Conservation (phyloP, 169 alveolate genomes). For the Plasmodium yoelii region DNA sequence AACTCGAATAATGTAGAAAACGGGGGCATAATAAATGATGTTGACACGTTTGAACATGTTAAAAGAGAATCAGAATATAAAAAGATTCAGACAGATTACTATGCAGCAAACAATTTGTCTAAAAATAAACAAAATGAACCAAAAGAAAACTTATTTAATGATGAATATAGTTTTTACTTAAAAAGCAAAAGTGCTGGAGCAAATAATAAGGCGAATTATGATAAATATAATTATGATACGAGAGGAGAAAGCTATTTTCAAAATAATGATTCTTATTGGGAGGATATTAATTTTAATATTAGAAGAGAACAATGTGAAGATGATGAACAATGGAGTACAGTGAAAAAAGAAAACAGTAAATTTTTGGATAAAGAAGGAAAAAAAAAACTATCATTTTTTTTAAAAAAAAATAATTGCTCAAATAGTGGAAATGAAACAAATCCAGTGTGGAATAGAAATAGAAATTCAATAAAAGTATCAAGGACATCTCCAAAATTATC, state of each 20-base stretch:
- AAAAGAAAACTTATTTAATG: background rate
- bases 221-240: background rate
- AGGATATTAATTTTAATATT: background rate
- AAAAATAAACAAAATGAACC: constrained; percentile 15
- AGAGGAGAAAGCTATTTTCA: constrained; percentile 11
- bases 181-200: constrained; percentile 12
- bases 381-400: background rate
- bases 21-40: background rate
- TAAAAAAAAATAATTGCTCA: background rate
- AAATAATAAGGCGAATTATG: constrained; percentile 7
- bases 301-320: background rate
- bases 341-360: background rate
- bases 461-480: background rate
- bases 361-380: constrained; percentile 6
- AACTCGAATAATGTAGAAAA: background rate
- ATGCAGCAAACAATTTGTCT: background rate
- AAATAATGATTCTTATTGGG: constrained; percentile 10
- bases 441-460: constrained; percentile 39
- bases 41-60: background rate
- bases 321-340: background rate
- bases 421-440: background rate
- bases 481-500: background rate
- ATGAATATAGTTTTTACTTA: constrained; percentile 3
- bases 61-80: constrained; percentile 2
- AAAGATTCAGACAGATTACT: background rate